phyloP scores from a whole-genome alignment of 495 filamentous ascomycete species.

The Xylaria longipes region DNA sequence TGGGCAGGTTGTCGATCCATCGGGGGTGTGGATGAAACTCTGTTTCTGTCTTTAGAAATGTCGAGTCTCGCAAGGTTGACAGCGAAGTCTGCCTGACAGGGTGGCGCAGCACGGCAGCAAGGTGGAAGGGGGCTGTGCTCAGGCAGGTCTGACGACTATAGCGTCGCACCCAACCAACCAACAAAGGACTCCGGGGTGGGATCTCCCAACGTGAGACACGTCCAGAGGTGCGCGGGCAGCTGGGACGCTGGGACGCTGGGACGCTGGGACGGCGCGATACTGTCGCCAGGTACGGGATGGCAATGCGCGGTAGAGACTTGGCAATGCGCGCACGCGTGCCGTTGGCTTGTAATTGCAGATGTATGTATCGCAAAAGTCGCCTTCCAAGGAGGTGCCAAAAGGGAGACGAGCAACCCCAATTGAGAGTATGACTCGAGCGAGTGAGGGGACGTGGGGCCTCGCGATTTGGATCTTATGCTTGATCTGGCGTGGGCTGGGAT shows the following conservation, averaged over 20 bases:
- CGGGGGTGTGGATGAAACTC: constrained; percentile 24
- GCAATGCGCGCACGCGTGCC: background rate
- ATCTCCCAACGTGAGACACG: constrained; percentile 26
- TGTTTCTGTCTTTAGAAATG: constrained; percentile 47
- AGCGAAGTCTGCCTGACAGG: constrained; percentile 40
- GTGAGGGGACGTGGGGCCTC: constrained; percentile 27
- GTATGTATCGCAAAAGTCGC: background rate
- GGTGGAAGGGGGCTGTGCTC: constrained; percentile 39
- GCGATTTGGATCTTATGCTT: constrained; percentile 9
- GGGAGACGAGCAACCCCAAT: background rate
- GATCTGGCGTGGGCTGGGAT: constrained; percentile 5
- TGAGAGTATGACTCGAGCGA: constrained; percentile 5
- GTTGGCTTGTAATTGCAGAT: background rate
- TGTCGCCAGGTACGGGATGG: constrained; percentile 9
- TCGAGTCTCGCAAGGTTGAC: constrained; percentile 40
- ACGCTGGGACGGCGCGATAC: background rate
- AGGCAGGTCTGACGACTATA: constrained; percentile 32
- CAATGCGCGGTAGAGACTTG: background rate
- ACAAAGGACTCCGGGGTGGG: background rate
- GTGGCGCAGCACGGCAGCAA: constrained; percentile 41
- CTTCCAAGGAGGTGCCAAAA: constrained; percentile 1
- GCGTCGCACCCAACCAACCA: constrained; percentile 24
- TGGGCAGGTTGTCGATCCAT: constrained; percentile 56
- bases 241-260: background rate
- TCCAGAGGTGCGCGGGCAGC: background rate